Conservation (phyloP, 495 filamentous ascomycete genomes). For the Jackrogersella multiformis region DNA sequence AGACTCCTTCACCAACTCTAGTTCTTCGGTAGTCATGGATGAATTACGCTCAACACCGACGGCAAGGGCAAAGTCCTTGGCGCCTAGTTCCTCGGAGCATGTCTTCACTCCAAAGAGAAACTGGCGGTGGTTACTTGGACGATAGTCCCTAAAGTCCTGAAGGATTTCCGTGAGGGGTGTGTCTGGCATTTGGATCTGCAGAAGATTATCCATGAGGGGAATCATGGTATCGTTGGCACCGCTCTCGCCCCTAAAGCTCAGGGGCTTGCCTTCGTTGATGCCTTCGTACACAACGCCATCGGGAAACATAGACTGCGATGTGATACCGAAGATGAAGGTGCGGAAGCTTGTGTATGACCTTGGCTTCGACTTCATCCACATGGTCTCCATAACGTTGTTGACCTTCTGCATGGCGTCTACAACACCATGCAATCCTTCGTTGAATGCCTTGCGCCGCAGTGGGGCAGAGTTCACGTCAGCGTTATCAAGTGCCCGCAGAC, state of each 20-base stretch:
- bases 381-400: constrained; percentile 82
- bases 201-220: constrained; percentile 84
- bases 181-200: constrained; percentile 79
- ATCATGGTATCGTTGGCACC: constrained; percentile 91
- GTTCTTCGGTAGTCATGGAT: constrained; percentile 32
- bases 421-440: constrained; percentile 69
- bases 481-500: constrained; percentile 67
- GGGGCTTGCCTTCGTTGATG: constrained; percentile 69
- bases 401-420: constrained; percentile 72
- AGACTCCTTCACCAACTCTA: constrained; percentile 49
- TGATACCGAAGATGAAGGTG: constrained; percentile 95
- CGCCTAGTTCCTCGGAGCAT: constrained; percentile 61
- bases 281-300: constrained; percentile 88
- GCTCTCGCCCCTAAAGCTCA: constrained; percentile 84
- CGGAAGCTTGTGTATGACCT: constrained; percentile 82
- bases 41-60: constrained; percentile 51
- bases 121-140: constrained; percentile 83
- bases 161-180: constrained; percentile 87
- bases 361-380: constrained; percentile 88
- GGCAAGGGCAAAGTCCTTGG: constrained; percentile 71
- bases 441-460: constrained; percentile 62
- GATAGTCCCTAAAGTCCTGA: constrained; percentile 83
- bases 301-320: constrained; percentile 89
- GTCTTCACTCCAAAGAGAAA: constrained; percentile 78
- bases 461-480: constrained; percentile 8